Percentiles rank a stretch among this genome's conserved stretches.
phyloP scores from a whole-genome alignment of 768 basidiomycete species.

The Dioszegia hungarica region DNA sequence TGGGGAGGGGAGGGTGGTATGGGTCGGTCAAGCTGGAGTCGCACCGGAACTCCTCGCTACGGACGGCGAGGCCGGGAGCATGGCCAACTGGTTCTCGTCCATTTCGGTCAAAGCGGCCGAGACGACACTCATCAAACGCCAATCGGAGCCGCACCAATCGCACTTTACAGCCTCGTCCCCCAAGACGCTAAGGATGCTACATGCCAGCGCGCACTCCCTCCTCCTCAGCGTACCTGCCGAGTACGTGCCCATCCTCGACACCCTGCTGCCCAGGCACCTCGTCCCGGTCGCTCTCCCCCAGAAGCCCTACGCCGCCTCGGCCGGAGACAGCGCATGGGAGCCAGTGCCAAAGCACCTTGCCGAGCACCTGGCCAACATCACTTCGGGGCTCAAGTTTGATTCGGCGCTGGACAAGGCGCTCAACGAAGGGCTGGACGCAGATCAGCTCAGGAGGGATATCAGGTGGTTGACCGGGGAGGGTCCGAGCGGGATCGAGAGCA shows the following conservation, averaged over 20 bases:
- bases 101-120: background rate
- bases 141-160: background rate
- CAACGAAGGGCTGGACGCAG: constrained; percentile 60
- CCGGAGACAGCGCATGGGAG: constrained; percentile 25
- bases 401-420: constrained; percentile 65
- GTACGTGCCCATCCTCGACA: constrained; percentile 53
- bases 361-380: constrained; percentile 58
- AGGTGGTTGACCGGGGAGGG: constrained; percentile 79
- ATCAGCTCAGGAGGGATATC: constrained; percentile 65
- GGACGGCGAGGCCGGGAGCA: constrained; percentile 1
- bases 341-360: constrained; percentile 60
- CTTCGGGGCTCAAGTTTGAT: constrained; percentile 62
- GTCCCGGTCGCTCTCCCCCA: constrained; percentile 63
- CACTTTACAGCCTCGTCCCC: background rate
- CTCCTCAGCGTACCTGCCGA: constrained; percentile 37
- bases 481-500: constrained; percentile 64
- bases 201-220: constrained; percentile 27
- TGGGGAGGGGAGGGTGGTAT: constrained; percentile 30
- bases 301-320: constrained; percentile 40
- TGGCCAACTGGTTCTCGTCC: background rate
- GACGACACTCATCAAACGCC: background rate
- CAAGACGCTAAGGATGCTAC: constrained; percentile 3
- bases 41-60: background rate
- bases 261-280: constrained; percentile 67
- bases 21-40: constrained; percentile 50